Conservation (phyloP, 768 basidiomycete genomes). For the Termitomyces sp. region DNA sequence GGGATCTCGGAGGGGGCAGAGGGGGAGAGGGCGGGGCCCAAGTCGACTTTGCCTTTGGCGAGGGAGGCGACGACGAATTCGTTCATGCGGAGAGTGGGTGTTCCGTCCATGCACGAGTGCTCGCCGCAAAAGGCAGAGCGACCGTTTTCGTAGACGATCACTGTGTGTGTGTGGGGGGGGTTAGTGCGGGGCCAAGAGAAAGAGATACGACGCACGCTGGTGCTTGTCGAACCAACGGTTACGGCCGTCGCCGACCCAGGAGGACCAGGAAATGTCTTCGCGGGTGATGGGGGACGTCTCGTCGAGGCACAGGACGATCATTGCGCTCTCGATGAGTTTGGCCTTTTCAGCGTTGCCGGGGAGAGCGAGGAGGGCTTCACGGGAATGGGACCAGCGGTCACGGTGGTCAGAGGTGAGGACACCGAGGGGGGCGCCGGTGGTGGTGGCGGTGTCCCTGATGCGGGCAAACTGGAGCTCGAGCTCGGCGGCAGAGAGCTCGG, state of each 20-base stretch:
- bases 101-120: conserved; percentile 91
- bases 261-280: conserved; percentile 75
- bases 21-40: conserved; percentile 48
- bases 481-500: conserved; percentile 73
- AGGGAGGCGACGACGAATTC: conserved; percentile 86
- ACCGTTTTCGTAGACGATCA: conserved; percentile 93
- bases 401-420: conserved; percentile 87
- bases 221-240: conserved; percentile 98
- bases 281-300: conserved; percentile 77
- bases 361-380: conserved; percentile 56
- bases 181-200: not conserved
- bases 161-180: conserved; percentile 37
- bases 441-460: conserved; percentile 57
- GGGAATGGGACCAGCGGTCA: conserved; percentile 83
- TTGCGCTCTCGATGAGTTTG: conserved; percentile 83
- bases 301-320: conserved; percentile 85
- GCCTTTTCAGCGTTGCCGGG: conserved; percentile 58
- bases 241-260: conserved; percentile 87
- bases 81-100: conserved; percentile 91
- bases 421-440: conserved; percentile 55
- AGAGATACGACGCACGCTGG: conserved; percentile 55
- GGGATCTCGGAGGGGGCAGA: conserved; percentile 39
- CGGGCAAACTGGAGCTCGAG: conserved; percentile 78
- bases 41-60: conserved; percentile 67
- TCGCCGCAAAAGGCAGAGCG: conserved; percentile 91